Evolutionary conservation across 805 yeast genomes (phyloP), one percentile per base, ranked within the genome.

Genomic region (Metschnikowia proteae): DNA sequence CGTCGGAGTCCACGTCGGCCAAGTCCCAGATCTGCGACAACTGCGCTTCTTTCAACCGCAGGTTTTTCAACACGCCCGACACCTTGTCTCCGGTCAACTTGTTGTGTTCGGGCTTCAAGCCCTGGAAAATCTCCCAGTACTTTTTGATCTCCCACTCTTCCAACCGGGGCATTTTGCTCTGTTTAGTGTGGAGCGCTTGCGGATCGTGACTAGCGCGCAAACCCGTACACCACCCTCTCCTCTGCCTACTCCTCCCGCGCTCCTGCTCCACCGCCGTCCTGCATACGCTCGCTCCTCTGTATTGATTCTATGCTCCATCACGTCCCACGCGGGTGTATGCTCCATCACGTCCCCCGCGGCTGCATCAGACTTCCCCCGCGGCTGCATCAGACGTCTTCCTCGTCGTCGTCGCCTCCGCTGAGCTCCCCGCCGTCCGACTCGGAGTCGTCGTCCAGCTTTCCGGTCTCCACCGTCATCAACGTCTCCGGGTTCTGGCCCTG

Each of bases 121-220:
- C 96, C 55, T 85, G 82, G 74, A 94, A 94, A 41, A 94, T 91
- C 68, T 94, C 96, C 99, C 99, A 94, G 75, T 90, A 94, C 71
- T 92, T 92, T 62, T 90, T 86, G 60, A 91, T 90, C 69, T 94
- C 99, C 86, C 96, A 90, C 59, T 90, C 94, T 66, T 89, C 96
- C 52, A 90, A 70, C 53, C 86, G 82, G 26, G 92, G 90, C 76
- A 72, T 71, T 26, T 37, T 54, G 31, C 23, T 37, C 39, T 7
- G 39, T 31, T 10, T 17, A 31, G 22, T 6, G 35, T 29, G 34
- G 43, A 29, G 34, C 9, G 17, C 22, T 2, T 39, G 34, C 29
- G 30, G 25, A 9, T 23, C 29, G 23, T 39, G 43, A 6, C 44
- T 13, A 13, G 23, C 27, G 17, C 45, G 34, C 29, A 10, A 28